Conservation (phyloP, 495 filamentous ascomycete species). For the Penicillium riverlandense region DNA sequence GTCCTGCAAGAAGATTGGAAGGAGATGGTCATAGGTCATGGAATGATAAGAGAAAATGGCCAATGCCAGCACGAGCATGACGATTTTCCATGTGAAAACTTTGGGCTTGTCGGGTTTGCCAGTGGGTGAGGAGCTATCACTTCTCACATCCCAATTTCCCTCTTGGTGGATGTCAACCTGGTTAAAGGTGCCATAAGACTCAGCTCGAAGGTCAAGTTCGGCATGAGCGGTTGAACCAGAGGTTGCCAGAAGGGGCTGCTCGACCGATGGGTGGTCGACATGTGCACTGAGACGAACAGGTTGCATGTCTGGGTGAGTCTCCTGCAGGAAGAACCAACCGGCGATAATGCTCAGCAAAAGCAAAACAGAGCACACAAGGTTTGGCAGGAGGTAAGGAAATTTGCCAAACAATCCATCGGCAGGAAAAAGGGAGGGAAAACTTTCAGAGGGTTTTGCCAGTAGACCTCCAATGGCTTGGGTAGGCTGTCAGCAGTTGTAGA, state of each 20-base stretch:
- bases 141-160: constrained; percentile 40
- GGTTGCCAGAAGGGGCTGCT: constrained; percentile 65
- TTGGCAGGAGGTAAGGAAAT: constrained; percentile 79
- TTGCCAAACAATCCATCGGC: constrained; percentile 56
- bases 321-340: constrained; percentile 66
- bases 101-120: constrained; percentile 30
- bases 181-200: constrained; percentile 76
- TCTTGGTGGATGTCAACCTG: constrained; percentile 43
- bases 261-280: constrained; percentile 47
- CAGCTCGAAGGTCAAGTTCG: constrained; percentile 60
- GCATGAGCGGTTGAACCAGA: constrained; percentile 63
- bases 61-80: constrained; percentile 63
- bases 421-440: constrained; percentile 60
- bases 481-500: constrained; percentile 9
- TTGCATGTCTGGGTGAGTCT: constrained; percentile 77
- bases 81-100: constrained; percentile 57
- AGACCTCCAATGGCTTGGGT: constrained; percentile 62
- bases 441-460: constrained; percentile 64
- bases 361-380: constrained; percentile 65
- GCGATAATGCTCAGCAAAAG: constrained; percentile 66
- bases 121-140: constrained; percentile 36
- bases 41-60: constrained; percentile 83
- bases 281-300: constrained; percentile 42
- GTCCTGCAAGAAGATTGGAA: constrained; percentile 82
- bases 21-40: constrained; percentile 79